Evolutionary conservation across 1,284 basidiomycete genomes (phyloP), one percentile per base, ranked within the genome.

Genomic region (Phylloboletellus chloephorus): DNA sequence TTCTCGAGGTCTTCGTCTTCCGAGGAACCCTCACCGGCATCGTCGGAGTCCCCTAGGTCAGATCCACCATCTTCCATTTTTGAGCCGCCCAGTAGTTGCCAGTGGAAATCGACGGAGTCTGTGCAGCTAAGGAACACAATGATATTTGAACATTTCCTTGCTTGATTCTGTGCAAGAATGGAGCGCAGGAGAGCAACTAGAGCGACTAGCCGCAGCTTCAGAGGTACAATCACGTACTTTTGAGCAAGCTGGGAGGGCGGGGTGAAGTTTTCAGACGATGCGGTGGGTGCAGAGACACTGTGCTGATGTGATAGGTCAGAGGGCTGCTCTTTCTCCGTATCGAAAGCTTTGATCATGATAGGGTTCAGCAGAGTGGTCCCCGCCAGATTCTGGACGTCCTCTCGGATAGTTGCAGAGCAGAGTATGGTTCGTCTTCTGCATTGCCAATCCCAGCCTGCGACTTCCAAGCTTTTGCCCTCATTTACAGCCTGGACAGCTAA

Each of bases 111-210:
- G 23, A 99, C 96, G 2, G 92, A 91, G 63, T 98, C 94, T 3
- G 93, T 98, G 54, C 93, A 98, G 54, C 87, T 93, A 46, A 98
- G 70, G 65, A 99, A 99, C 5, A 98, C 92, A 39, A 99, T 92
- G 31, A 97, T 81, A 58, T 82, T 86, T 17, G 72, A 69, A 20
- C 75, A 74, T 31, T 69, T 65, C 31, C 67, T 69, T 24, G 60
- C 61, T 48, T 70, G 68, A 12, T 73, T 67, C 57, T 81, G 74
- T 3, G 82, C 68, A 25, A 97, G 70, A 5, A 95, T 72, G 3
- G 79, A 78, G 19, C 86, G 81, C 22, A 94, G 67, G 2, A 98
- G 72, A 3, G 95, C 88, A 20, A 98, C 72, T 10, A 99, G 78
- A 0, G 90, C 77, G 24, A 99, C 96, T 15, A 98, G 73, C 2